Evolutionary conservation across 805 yeast genomes (phyloP), one percentile per base, ranked within the genome.

Genomic region (Sugiyamaella lignohabitans): DNA sequence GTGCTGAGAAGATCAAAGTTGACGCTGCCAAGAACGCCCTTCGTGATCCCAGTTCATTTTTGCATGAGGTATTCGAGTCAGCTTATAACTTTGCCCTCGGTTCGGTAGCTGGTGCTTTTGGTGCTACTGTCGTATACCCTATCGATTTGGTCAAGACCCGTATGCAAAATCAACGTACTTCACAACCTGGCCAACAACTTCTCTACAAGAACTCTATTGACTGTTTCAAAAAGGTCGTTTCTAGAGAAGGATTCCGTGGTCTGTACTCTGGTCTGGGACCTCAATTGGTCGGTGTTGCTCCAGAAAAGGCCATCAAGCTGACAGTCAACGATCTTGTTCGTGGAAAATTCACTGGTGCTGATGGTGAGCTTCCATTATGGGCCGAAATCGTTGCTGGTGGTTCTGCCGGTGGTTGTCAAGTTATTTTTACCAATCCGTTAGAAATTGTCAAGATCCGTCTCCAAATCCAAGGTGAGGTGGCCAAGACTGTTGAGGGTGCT

Each of bases 111-210:
- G 98, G 98, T 49, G 93, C 96, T 57, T 80, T 91, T 66, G 98
- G 98, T 52, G 97, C 98, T n/a, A 87, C 96, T 4, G 86, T 84
- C 14, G 98, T 91, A 38, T 91, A 91, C 64, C 98, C 98, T 27
- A 93, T 93, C 55, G 98, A 91, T 68, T 73, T 93, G 63, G 88
- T 91, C 54, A 91, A 91, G 69, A 91, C 98, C 3, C 79, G 98
- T 65, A 87, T 91, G 95, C 98, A 91, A 69, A 95, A 95, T 51
- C 98, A 91, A 70, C 78, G 87, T 54, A 78, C 79, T 50, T 72
- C 77, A 42, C 68, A 82, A 1, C 70, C 70, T 5, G 74, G 73
- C 35, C 65, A 64, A 46, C 61, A 59, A 47, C 55, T 59, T 40
- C 69, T 80, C 41, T 91, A 91, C 67, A 78, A 76, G 52, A 87